Conservation (phyloP, 75 land plant genomes). For the Picea sitchensis region DNA sequence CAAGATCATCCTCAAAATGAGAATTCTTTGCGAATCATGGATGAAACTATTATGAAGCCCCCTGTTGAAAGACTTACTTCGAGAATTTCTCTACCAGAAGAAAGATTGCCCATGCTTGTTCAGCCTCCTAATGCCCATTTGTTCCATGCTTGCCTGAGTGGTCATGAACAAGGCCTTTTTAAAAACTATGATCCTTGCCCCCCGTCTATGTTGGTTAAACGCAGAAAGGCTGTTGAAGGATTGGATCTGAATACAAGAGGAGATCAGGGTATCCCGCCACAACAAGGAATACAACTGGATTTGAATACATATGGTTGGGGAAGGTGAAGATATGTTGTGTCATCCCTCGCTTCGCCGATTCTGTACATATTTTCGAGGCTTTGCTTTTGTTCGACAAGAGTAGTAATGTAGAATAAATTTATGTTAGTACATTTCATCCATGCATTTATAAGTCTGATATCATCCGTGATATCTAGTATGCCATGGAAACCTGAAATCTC, state of each 20-base stretch:
- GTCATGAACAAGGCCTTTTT: constrained; percentile 4
- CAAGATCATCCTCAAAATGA: neutral
- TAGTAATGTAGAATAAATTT: neutral
- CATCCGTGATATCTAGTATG: too few species aligned
- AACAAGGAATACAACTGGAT: neutral
- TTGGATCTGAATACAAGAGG: constrained; percentile 3
- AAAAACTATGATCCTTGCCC: neutral
- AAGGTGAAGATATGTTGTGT: neutral
- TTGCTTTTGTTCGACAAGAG: neutral
- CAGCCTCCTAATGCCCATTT: neutral
- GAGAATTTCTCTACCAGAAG: neutral
- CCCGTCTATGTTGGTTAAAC: neutral
- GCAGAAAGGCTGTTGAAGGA: constrained; percentile 1
- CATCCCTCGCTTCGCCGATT: neutral
- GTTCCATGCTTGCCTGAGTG: neutral
- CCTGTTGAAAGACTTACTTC: neutral
- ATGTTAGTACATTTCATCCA: too few species aligned
- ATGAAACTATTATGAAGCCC: neutral
- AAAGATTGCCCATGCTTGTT: constrained; percentile 5
- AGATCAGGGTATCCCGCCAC: neutral
- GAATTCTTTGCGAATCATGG: neutral
- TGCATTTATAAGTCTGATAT: too few species aligned
- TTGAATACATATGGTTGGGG: constrained; percentile 5
- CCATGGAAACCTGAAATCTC: too few species aligned
- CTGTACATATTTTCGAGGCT: neutral